phyloP scores from a whole-genome alignment of 306 rosid genomes.

The Cyclanthera cordifolia region DNA sequence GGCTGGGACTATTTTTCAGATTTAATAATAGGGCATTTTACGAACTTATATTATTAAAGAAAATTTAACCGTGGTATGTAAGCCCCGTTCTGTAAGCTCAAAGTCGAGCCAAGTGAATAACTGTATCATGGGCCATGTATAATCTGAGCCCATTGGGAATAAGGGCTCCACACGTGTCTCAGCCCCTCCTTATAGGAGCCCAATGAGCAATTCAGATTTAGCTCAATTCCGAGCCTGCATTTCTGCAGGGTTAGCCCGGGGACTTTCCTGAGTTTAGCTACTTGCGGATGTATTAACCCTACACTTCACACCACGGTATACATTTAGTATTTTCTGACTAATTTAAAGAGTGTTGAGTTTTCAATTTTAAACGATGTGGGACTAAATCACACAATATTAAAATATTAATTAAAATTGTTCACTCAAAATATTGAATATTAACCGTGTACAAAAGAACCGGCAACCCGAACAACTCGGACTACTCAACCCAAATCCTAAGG shows the following conservation, averaged over 20 bases:
- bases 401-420: too few relatives aligned
- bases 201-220: neutral
- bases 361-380: neutral
- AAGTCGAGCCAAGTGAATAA: neutral
- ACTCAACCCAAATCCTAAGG: too few relatives aligned
- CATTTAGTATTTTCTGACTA: rapidly evolving
- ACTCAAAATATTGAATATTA: too few relatives aligned
- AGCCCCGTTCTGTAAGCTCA: neutral
- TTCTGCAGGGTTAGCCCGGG: neutral
- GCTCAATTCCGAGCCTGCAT: neutral
- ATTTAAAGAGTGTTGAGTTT: neutral
- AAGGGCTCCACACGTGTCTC: neutral
- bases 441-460: too few relatives aligned
- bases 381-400: too few relatives aligned
- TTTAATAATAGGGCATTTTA: too few relatives aligned
- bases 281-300: neutral
- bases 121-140: neutral
- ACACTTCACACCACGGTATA: neutral
- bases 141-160: neutral
- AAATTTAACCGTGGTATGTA: neutral
- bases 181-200: neutral
- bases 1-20: too few relatives aligned
- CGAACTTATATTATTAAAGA: too few relatives aligned
- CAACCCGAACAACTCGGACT: too few relatives aligned
- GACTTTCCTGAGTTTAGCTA: neutral